phyloP scores from a whole-genome alignment of 2,329 filamentous ascomycete genomes.

The Onygenales sp. region DNA sequence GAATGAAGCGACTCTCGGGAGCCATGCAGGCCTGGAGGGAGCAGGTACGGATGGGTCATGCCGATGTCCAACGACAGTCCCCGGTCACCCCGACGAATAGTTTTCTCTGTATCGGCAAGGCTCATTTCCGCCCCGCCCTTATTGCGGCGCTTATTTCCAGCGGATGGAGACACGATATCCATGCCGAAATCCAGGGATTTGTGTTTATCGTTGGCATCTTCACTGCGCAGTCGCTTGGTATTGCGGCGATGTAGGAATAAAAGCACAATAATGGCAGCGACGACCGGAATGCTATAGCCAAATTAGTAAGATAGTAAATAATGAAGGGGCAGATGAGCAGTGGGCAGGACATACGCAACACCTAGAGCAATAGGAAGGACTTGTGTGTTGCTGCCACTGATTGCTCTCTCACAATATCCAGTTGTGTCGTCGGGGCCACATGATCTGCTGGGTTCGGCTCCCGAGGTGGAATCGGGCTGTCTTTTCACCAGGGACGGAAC shows the following conservation, averaged over 20 bases:
- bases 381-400: slow-evolving; percentile 42
- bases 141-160: slow-evolving; percentile 30
- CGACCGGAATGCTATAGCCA: slow-evolving; percentile 61
- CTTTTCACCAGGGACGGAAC: slow-evolving; percentile 21
- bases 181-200: slow-evolving; percentile 89
- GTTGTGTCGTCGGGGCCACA: slow-evolving; percentile 18
- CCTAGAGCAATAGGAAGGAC: slow-evolving; percentile 60
- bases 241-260: slow-evolving; percentile 72
- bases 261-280: slow-evolving; percentile 56
- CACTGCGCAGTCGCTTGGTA: slow-evolving; percentile 57
- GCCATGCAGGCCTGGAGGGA: slow-evolving; percentile 69
- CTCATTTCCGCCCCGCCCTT: slow-evolving; percentile 43
- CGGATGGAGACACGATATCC: slow-evolving; percentile 38
- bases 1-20: slow-evolving; percentile 84
- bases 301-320: slow-evolving; percentile 15
- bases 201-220: slow-evolving; percentile 80
- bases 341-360: slow-evolving; percentile 52
- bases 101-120: slow-evolving; percentile 45
- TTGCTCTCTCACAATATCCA: slow-evolving; percentile 49
- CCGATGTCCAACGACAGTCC: slow-evolving; percentile 57
- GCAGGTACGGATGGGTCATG: slow-evolving; percentile 76
- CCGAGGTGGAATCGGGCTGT: slow-evolving; percentile 14
- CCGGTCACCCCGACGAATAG: slow-evolving; percentile 28
- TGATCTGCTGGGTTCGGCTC: slow-evolving; percentile 8
- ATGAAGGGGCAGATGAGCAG: not conserved